phyloP scores from a whole-genome alignment of 2,329 filamentous ascomycete genomes.

The Cephalotrichum gorgonifer region DNA sequence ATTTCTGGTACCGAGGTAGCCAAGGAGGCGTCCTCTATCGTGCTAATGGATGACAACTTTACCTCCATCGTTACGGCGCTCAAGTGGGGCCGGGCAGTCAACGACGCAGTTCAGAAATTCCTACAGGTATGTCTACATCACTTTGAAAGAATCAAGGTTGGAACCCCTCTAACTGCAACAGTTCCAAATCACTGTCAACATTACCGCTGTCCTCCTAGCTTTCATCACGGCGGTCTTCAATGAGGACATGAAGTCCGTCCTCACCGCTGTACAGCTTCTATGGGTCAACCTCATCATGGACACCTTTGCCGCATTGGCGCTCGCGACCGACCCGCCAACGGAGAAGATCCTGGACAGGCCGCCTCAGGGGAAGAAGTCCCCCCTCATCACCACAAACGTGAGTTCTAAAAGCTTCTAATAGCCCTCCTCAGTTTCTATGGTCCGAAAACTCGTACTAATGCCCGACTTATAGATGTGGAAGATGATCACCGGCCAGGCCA shows the following conservation, averaged over 20 bases:
- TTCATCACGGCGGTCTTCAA: conserved; percentile 53
- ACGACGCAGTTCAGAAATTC: conserved; percentile 59
- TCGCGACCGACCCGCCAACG: conserved; percentile 53
- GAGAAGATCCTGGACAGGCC: conserved; percentile 39
- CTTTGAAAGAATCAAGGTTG: neutral
- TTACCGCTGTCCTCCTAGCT: conserved; percentile 55
- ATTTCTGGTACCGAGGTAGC: conserved; percentile 51
- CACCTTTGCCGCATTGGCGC: conserved; percentile 54
- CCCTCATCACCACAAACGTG: conserved; percentile 55
- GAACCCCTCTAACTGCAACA: neutral
- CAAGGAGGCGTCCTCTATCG: conserved; percentile 52
- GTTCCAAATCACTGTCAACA: conserved; percentile 62
- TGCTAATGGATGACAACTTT: conserved; percentile 53
- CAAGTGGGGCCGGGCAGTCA: conserved; percentile 59
- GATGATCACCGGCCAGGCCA: conserved; percentile 52
- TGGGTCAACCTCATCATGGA: conserved; percentile 65
- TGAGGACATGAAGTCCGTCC: conserved; percentile 43
- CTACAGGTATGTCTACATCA: conserved; percentile 29
- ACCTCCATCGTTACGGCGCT: conserved; percentile 54
- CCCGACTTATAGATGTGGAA: conserved; percentile 43
- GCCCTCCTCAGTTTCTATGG: neutral
- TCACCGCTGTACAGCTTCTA: conserved; percentile 55
- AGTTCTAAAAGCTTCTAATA: neutral
- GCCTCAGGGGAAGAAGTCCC: conserved; percentile 51
- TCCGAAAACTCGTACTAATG: neutral